Evolutionary conservation across 1,284 basidiomycete genomes (phyloP).

Genomic region (Cryptococcus sp.): DNA sequence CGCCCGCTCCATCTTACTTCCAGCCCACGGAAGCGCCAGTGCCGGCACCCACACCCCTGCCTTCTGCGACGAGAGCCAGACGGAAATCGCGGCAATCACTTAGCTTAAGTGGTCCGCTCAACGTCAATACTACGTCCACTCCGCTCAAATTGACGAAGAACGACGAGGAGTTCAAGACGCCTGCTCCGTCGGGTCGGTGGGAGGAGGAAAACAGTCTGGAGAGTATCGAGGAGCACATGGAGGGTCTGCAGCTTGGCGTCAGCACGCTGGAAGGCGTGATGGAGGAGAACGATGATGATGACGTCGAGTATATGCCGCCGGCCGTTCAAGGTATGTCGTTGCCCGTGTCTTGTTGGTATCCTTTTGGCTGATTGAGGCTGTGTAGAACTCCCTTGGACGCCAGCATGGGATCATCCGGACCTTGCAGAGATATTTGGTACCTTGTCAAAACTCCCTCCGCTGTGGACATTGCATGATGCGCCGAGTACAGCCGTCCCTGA

Average conservation of each 20-base stretch:
- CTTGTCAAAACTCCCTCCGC: conserved; percentile 23
- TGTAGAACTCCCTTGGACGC: conserved; percentile 23
- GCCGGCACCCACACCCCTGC: conserved; percentile 38
- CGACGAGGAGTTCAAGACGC: conserved; percentile 24
- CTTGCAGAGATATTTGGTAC: conserved; percentile 16
- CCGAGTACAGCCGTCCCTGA: conserved; percentile 4
- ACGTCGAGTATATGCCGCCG: conserved; percentile 45
- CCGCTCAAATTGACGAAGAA: conserved; percentile 15
- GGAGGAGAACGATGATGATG: conserved; percentile 31
- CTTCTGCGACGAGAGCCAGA: conserved; percentile 39
- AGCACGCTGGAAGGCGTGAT: conserved; percentile 20
- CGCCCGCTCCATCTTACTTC: conserved; percentile 23
- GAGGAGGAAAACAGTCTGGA: conserved; percentile 44
- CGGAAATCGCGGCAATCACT: conserved; percentile 31
- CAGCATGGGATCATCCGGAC: conserved; percentile 26
- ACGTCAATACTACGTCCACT: conserved; percentile 8
- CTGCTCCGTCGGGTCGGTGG: conserved; percentile 29
- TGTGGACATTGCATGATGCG: conserved; percentile 17
- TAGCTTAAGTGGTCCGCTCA: neutral
- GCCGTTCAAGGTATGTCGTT: conserved; percentile 26
- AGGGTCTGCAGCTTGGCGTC: conserved; percentile 13
- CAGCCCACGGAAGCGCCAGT: neutral
- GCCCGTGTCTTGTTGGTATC: neutral
- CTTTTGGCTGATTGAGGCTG: neutral
- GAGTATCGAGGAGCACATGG: conserved; percentile 31